These are phyloP conservation scores for Plasmodium adleri DNA, from an alignment of 169 alveolate genomes.

Conservation along the genomic window DNA sequence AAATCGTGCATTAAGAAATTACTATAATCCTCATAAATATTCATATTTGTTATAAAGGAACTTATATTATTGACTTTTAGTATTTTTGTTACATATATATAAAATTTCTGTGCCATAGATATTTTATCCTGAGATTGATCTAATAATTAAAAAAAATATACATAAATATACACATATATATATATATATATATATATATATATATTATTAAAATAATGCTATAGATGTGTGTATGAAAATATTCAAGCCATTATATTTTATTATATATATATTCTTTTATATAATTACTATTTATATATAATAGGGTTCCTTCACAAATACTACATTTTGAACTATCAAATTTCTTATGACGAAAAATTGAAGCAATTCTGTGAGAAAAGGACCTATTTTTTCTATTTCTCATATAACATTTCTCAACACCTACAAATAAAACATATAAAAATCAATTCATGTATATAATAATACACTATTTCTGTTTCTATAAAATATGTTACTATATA, in stretches of 20 bases:
- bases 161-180: not conserved
- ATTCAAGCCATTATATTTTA: too few relatives aligned
- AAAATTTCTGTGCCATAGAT: constrained; percentile 41
- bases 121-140: constrained; percentile 15
- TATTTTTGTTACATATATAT: constrained; percentile 10
- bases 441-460: not conserved
- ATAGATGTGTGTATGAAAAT: not conserved
- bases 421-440: constrained; percentile 1
- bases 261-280: not conserved
- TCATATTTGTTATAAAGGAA: constrained; percentile 2
- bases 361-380: not conserved
- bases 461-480: not conserved
- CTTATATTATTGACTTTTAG: constrained; percentile 16
- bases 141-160: not conserved
- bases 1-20: constrained; percentile 62
- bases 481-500: not conserved
- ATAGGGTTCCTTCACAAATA: constrained; percentile 52
- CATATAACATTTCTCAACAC: constrained; percentile 22
- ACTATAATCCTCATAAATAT: constrained; percentile 42
- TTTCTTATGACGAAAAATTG: not conserved
- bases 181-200: not conserved
- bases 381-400: constrained; percentile 4
- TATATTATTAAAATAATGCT: too few relatives aligned
- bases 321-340: constrained; percentile 21
- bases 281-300: constrained; percentile 15